Base-by-base conservation (phyloP, 2,329 filamentous ascomycete species). In the Purpureocillium lavendulum region DNA sequence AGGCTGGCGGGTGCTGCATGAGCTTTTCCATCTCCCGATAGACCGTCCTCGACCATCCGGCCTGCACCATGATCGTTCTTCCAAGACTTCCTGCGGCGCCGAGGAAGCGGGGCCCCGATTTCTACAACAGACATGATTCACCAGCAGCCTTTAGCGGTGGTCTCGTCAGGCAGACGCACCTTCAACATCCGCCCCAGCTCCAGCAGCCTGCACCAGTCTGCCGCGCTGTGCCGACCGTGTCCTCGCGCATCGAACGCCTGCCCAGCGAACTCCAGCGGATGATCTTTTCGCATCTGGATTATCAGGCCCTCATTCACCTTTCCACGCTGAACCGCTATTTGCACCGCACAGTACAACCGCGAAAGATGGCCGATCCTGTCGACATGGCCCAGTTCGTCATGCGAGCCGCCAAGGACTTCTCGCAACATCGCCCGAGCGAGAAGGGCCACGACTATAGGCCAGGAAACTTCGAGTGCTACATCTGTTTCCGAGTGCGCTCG, bases 301-400 rank as follows among this genome's bases (percentile, higher is more conserved):
- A 66, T 35, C 58, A 64, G 44, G 54, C 60, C n/a, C 55, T 66
- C 26, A 66, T 66, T 33, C 52, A 58, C 38, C 49, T 66, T 6
- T 66, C 62, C 2, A 58, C 55, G 16, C 52, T 53, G 48, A 66
- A 59, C 40, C 51, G 53, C 28, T 52, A 57, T 43, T 60, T 64
- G 41, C 47, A 63, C 40, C 50, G 44, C 26, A 44, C 46, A 5
- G 50, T 66, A 36, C 46, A 62, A 21, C 60, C 63, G 3, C 56
- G 52, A 35, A 43, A 38, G 11, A 60, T 62, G 49, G 60, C 63
- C n/a, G 49, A 55, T 17, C 41, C 54, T 5, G 31, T 39, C 14
- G 62, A 66, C 48, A 66, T 62, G 47, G 54, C 62, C 37, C 48
- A 61, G 33, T 66, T 66, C 35, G 57, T 66, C 46, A 63, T 65